A percentile compares a stretch with the other conserved stretches of the same genome.
phyloP scores from a whole-genome alignment of 2,329 filamentous ascomycete species.

The Shiraia sp. region DNA sequence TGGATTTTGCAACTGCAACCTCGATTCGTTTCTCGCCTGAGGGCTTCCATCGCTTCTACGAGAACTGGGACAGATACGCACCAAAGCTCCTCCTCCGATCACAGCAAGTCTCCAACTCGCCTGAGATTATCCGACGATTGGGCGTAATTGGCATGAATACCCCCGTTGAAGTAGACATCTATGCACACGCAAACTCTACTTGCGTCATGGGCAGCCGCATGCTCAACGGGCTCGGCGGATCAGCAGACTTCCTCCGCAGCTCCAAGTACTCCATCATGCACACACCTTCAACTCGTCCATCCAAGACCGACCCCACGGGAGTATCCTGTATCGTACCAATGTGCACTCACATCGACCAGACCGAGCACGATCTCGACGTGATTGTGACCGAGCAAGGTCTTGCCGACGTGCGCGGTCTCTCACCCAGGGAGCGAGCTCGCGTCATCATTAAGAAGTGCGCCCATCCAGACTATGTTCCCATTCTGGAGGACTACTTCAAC shows the following conservation, averaged over 20 bases:
- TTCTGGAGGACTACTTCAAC: slow-evolving; percentile 80
- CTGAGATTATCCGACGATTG: slow-evolving; percentile 85
- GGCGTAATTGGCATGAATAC: slow-evolving; percentile 96
- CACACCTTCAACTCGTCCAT: slow-evolving; percentile 78
- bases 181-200: slow-evolving; percentile 89
- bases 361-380: slow-evolving; percentile 90
- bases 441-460: slow-evolving; percentile 87
- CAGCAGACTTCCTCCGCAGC: slow-evolving; percentile 77
- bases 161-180: slow-evolving; percentile 91
- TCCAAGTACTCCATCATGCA: slow-evolving; percentile 93
- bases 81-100: slow-evolving; percentile 82
- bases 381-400: slow-evolving; percentile 78
- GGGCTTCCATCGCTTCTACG: slow-evolving; percentile 89
- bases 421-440: slow-evolving; percentile 76
- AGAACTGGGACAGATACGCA: slow-evolving; percentile 78
- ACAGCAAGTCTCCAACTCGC: slow-evolving; percentile 87
- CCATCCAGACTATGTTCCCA: slow-evolving; percentile 82
- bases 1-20: slow-evolving; percentile 88
- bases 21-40: slow-evolving; percentile 90
- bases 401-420: slow-evolving; percentile 81
- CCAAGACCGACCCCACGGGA: slow-evolving; percentile 80
- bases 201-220: slow-evolving; percentile 87
- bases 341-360: slow-evolving; percentile 91
- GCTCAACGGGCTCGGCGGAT: slow-evolving; percentile 83
- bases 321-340: slow-evolving; percentile 90